A percentile compares a stretch with the other conserved stretches of the same genome.
Evolutionary conservation across 148 eudicot genomes (phyloP).

Genomic region (Simmondsia chinensis): DNA sequence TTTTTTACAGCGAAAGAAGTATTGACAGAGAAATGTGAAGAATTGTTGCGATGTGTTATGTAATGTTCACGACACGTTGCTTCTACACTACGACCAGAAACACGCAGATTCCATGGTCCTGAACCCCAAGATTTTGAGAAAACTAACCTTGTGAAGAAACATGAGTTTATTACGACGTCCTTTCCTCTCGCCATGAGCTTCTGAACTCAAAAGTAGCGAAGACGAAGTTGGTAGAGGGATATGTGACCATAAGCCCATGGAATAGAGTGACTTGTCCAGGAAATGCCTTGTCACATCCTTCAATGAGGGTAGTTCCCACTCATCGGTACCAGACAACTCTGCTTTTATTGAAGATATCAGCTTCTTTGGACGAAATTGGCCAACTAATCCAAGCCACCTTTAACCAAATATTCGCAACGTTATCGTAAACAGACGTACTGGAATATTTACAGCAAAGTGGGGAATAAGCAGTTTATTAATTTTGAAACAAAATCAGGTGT

Average conservation of each 20-base stretch:
- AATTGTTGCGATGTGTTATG: too few species aligned
- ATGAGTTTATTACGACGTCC: constrained; percentile 45
- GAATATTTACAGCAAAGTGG: background rate
- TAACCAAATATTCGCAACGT: constrained; percentile 1
- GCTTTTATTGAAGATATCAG: constrained; percentile 54
- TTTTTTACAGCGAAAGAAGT: too few species aligned
- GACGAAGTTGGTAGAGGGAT: constrained; percentile 38
- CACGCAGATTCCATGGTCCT: too few species aligned
- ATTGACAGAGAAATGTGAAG: too few species aligned
- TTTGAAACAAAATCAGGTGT: too few species aligned
- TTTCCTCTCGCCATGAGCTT: constrained; percentile 51
- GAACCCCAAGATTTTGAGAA: too few species aligned
- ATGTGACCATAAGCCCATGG: constrained; percentile 48
- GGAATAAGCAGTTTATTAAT: too few species aligned
- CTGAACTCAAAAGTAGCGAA: constrained; percentile 49
- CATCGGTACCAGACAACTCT: constrained; percentile 33
- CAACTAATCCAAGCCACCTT: constrained; percentile 77
- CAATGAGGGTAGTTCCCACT: constrained; percentile 31
- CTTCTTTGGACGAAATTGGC: constrained; percentile 73
- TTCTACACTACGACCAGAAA: too few species aligned
- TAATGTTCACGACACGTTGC: too few species aligned
- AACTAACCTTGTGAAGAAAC: constrained; percentile 57
- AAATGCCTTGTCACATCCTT: constrained; percentile 42
- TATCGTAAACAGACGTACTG: background rate
- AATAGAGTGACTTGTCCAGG: constrained; percentile 60